These are phyloP conservation scores for Plasmodium malariae DNA, from an alignment of 169 alveolate species.

Conservation along the genomic window DNA sequence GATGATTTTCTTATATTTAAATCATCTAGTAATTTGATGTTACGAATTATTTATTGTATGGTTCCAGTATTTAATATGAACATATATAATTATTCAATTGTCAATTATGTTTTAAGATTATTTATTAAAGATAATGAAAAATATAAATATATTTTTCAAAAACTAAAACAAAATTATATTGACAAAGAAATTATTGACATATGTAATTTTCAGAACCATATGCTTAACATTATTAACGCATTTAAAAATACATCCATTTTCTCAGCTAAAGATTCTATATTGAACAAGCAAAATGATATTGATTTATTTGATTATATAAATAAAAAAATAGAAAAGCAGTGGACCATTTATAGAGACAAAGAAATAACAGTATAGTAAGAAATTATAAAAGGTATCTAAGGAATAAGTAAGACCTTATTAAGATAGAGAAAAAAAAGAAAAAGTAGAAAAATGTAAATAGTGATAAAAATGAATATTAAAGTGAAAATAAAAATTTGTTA, in stretches of 20 bases:
- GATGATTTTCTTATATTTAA: constrained; percentile 44
- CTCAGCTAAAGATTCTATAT: constrained; percentile 62
- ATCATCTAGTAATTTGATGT: constrained; percentile 59
- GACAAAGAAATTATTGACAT: constrained; percentile 72
- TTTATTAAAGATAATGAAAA: constrained; percentile 60
- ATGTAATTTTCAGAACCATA: constrained; percentile 63
- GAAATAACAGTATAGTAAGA: constrained; percentile 14
- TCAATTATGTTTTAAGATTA: constrained; percentile 48
- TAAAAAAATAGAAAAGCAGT: constrained; percentile 29
- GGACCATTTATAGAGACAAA: constrained; percentile 11
- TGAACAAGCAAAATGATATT: constrained; percentile 32
- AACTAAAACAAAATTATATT: constrained; percentile 33
- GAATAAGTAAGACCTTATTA: neutral
- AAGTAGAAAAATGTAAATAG: neutral
- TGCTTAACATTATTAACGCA: constrained; percentile 65
- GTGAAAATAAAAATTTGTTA: neutral
- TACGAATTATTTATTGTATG: constrained; percentile 72
- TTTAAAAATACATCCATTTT: constrained; percentile 65
- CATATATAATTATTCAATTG: constrained; percentile 70
- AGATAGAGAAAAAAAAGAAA: neutral
- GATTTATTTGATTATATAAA: constrained; percentile 45
- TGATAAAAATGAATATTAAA: too few relatives aligned
- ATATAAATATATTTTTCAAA: constrained; percentile 32
- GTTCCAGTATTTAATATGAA: constrained; percentile 76
- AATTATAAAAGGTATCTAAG: too few relatives aligned